phyloP scores from a whole-genome alignment of 495 filamentous ascomycete genomes.

The Aspergillus ostianus region DNA sequence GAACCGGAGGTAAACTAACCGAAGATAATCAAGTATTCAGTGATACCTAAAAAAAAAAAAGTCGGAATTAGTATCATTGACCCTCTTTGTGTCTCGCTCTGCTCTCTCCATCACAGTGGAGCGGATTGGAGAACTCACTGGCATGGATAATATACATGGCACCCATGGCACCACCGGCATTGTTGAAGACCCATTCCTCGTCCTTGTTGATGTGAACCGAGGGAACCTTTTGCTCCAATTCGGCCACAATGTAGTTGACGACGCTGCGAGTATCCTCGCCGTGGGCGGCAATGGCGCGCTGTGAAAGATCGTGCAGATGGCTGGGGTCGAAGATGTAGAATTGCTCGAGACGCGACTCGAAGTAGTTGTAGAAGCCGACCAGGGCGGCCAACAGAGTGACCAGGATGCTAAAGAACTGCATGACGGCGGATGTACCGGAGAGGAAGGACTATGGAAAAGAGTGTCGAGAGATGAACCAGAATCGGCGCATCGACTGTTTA shows the following conservation, averaged over 20 bases:
- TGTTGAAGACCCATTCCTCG: slow-evolving; percentile 57
- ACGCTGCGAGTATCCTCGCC: slow-evolving; percentile 70
- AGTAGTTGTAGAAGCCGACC: slow-evolving; percentile 56
- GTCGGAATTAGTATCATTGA: slow-evolving; percentile 6
- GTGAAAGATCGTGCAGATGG: slow-evolving; percentile 66
- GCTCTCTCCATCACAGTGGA: slow-evolving; percentile 4
- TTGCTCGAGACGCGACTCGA: slow-evolving; percentile 66
- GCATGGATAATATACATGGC: slow-evolving; percentile 88
- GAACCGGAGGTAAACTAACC: slow-evolving; percentile 36
- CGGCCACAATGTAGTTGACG: slow-evolving; percentile 60
- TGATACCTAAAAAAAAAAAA: slow-evolving; percentile 43
- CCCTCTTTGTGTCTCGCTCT: too few relatives aligned
- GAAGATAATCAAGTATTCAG: slow-evolving; percentile 81
- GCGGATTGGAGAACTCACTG: slow-evolving; percentile 40
- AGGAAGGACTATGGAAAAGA: background rate
- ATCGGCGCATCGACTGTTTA: background rate
- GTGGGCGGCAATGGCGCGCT: slow-evolving; percentile 61
- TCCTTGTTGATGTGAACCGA: slow-evolving; percentile 41
- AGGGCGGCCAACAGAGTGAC: slow-evolving; percentile 60
- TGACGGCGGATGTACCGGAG: slow-evolving; percentile 11
- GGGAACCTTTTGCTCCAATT: slow-evolving; percentile 38
- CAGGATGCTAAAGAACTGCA: slow-evolving; percentile 51
- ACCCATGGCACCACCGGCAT: slow-evolving; percentile 83
- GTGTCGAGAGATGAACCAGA: background rate
- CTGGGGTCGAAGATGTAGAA: slow-evolving; percentile 75